Base-by-base conservation (phyloP, 768 basidiomycete genomes). In the Xerocomus spinulosus region DNA sequence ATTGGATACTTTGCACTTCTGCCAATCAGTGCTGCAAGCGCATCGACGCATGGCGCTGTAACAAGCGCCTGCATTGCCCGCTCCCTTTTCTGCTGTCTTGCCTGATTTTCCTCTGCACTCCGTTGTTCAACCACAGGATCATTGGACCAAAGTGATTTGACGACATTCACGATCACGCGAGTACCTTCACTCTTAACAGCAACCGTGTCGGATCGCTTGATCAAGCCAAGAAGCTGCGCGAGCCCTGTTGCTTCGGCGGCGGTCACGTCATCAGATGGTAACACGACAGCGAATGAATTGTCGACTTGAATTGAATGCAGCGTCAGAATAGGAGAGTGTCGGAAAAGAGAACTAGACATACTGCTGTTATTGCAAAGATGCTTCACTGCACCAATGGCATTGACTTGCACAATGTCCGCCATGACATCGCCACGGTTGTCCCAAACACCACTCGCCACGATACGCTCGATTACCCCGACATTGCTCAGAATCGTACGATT, bases 121-220 rank as follows among this genome's bases (percentile, higher is more conserved):
- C 48, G 48, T 33, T 52, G 55, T 40, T 65, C 67, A 17, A 13
- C 43, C 17, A 68, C 55, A 18, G 70, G 58, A 46, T 80, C 79
- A 56, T 61, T 73, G 23, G 81, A 74, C 81, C 85, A 90, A 17
- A 93, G 70, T 8, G 87, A 82, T 63, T 86, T 86, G 55, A 92
- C 76, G 18, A 85, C 77, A 63, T 95, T 92, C 58, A 92, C 91
- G 34, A 96, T 70, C 3, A 94, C 81, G 17, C 95, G 83, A 15
- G 92, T 86, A 25, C 88, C 88, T 70, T 99, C 95, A 60, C 87
- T 92, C 67, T 86, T 87, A 29, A 94, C 73, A 2, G 90, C 81
- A 2, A 88, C 70, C 17, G 85, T 85, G 57, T 94, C 87, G 5
- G 92, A 85, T 34, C 92, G 83, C 42, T 77, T 75, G 24, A 87